Percentiles rank a stretch among this genome's conserved stretches.
phyloP scores from a whole-genome alignment of 2,329 filamentous ascomycete species.

The Cadophora sp. region DNA sequence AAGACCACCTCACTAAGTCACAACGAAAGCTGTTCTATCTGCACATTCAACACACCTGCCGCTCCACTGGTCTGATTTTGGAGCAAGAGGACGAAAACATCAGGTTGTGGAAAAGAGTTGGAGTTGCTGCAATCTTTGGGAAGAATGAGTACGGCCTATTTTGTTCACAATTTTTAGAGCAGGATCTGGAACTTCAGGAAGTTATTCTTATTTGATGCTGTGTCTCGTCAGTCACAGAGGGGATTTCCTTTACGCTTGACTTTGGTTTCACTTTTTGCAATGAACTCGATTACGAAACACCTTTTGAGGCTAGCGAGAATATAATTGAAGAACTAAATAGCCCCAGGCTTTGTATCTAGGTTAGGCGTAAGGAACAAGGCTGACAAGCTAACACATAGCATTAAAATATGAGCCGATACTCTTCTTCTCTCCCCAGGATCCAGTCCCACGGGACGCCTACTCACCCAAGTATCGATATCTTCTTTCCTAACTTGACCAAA shows the following conservation, averaged over 20 bases:
- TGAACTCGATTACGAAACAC: no score
- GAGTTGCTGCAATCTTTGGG: slow-evolving; percentile 17
- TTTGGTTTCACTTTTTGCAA: no score
- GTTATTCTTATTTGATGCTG: background rate
- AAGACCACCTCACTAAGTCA: slow-evolving; percentile 15
- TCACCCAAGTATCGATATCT: no score
- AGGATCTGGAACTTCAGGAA: background rate
- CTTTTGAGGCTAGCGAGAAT: background rate
- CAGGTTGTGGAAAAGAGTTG: slow-evolving; percentile 5
- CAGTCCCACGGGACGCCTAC: no score
- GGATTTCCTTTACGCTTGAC: no score
- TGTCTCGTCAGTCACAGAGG: background rate
- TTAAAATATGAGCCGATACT: background rate
- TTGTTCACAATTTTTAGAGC: background rate
- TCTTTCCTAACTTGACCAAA: no score
- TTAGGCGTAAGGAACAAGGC: no score
- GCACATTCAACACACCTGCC: slow-evolving; percentile 10
- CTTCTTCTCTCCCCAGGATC: no score
- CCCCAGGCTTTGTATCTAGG: no score
- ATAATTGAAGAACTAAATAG: background rate
- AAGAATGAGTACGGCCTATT: background rate
- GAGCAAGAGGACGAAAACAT: background rate
- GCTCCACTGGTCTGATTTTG: slow-evolving; percentile 5
- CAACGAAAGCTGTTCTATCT: slow-evolving; percentile 17
- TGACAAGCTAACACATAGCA: no score